Evolutionary conservation across 108 stramenopile genomes (phyloP).

Genomic region (Cyclotella distinguenda): DNA sequence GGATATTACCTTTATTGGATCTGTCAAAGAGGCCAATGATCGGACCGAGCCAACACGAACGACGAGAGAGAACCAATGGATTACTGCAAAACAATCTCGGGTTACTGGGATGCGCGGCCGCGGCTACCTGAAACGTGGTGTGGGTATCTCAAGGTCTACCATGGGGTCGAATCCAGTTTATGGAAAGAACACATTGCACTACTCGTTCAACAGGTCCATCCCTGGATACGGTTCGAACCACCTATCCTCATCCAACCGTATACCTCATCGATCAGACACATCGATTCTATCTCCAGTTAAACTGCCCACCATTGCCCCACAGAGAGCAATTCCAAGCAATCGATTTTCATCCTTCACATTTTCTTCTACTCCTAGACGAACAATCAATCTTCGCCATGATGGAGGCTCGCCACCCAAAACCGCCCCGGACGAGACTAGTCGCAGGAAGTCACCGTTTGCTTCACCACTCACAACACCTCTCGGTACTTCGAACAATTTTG

Average conservation of each 20-base stretch:
- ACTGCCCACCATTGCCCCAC: background rate
- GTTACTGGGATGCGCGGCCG: too few relatives aligned
- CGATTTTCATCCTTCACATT: conserved; percentile 16
- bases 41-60: background rate
- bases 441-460: conserved; percentile 12
- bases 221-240: background rate
- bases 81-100: conserved; percentile 3
- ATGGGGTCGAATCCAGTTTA: background rate
- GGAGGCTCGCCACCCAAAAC: conserved; percentile 4
- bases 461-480: conserved; percentile 18
- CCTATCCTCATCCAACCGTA: background rate
- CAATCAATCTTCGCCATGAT: background rate
- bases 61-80: background rate
- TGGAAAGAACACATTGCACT: background rate
- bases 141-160: background rate
- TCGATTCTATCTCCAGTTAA: conserved; percentile 1
- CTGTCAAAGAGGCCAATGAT: conserved; percentile 14
- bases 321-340: conserved; percentile 4
- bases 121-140: background rate
- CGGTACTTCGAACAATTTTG: conserved; percentile 17
- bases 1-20: conserved; percentile 32
- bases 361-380: background rate
- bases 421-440: background rate
- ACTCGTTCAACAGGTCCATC: background rate
- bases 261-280: background rate